Conservation (phyloP, 441 rosid genomes). For the Manihot esculenta region DNA sequence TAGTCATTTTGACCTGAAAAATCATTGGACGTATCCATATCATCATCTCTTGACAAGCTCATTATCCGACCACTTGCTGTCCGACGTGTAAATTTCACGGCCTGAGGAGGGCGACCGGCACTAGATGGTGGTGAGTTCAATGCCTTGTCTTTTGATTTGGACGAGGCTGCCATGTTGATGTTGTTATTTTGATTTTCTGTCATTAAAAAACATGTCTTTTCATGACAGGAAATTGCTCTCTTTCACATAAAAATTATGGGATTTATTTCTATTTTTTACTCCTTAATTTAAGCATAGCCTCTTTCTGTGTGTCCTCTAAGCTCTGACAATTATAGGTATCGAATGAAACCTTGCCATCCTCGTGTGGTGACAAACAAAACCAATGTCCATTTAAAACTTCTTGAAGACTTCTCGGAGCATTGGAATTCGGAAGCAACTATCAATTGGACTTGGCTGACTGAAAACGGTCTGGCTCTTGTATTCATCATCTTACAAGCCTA, state of each 20-base stretch:
- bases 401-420: too few species aligned
- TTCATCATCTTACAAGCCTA: too few species aligned
- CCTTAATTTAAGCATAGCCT: slow-evolving; percentile 42
- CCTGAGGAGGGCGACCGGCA: slow-evolving; percentile 55
- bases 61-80: slow-evolving; percentile 73
- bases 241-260: slow-evolving; percentile 1
- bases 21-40: slow-evolving; percentile 66
- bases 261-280: slow-evolving; percentile 27
- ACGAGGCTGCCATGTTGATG: slow-evolving; percentile 45
- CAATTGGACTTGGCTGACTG: too few species aligned
- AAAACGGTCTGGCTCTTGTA: too few species aligned
- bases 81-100: slow-evolving; percentile 59
- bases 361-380: too few species aligned
- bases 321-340: neutral
- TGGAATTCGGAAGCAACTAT: too few species aligned
- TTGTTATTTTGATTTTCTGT: neutral
- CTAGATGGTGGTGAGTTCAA: slow-evolving; percentile 45
- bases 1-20: slow-evolving; percentile 65
- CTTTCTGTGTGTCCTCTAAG: neutral
- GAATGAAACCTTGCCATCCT: neutral
- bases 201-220: slow-evolving; percentile 3
- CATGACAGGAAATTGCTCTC: neutral
- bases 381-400: too few species aligned
- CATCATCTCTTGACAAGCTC: slow-evolving; percentile 77
- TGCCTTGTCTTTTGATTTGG: slow-evolving; percentile 44